phyloP scores from a whole-genome alignment of 192 early-diverging fungal genomes.

The Coemansia furcata region DNA sequence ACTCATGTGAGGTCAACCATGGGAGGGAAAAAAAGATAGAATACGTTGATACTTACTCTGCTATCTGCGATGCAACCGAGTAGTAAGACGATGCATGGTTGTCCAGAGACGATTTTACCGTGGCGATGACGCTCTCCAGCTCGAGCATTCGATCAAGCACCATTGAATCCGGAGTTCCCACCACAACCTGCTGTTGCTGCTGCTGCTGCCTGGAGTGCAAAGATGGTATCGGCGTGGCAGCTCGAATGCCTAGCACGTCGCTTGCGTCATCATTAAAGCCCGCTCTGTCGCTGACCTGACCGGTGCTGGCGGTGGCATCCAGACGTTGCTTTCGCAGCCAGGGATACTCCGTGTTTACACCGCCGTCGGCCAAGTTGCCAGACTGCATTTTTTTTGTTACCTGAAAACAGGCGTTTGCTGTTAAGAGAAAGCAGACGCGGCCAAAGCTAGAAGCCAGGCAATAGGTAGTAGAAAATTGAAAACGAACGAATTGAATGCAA shows the following conservation, averaged over 20 bases:
- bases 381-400: not conserved
- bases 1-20: not conserved
- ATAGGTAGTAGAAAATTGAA: not conserved
- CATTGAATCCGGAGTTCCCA: slow-evolving; percentile 3
- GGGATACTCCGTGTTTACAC: not conserved
- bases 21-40: not conserved
- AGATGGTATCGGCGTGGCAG: not conserved
- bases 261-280: not conserved
- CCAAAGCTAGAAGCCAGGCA: not conserved
- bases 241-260: not conserved
- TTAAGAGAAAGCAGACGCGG: not conserved
- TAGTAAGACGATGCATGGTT: slow-evolving; percentile 49
- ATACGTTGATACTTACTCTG: slow-evolving; percentile 32
- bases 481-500: not conserved
- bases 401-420: not conserved
- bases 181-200: not conserved
- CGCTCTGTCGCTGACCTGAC: not conserved
- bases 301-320: not conserved
- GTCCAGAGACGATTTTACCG: slow-evolving; percentile 46
- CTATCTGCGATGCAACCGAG: slow-evolving; percentile 53
- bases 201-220: not conserved
- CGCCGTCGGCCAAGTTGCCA: not conserved
- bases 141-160: slow-evolving; percentile 37
- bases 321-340: not conserved
- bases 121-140: slow-evolving; percentile 37